Base-by-base conservation (phyloP, 345 rosid genomes). In the Mercurialis annua region DNA sequence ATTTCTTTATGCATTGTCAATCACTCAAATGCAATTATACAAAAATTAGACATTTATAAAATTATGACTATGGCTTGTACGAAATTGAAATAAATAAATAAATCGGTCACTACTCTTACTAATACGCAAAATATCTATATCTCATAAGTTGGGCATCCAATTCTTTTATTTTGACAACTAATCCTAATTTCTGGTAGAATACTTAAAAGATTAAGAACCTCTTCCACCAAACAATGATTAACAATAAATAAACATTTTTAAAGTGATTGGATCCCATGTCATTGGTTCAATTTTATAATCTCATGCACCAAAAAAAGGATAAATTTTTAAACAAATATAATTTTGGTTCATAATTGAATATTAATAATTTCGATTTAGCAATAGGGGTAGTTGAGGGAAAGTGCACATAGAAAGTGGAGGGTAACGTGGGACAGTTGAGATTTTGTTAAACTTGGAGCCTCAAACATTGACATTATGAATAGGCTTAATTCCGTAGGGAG, bases 401-500 rank as follows among this genome's bases (percentile, higher is more conserved):
- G 33, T 15, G 24, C 38, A 64, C 42, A 1, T 2, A 14, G 55
- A 18, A 54, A 31, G 53, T 62, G 62, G 65, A 62, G 16, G 81
- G 47, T 59, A 76, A 64, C 73, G 78, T 80, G 81, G 85, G 87
- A 74, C 79, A 73, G 87, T 79, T 81, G 81, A 69, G 77, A 68
- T 79, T 67, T 80, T 60, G 81, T 80, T 76, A 69, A 77, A 57
- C 44, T n/a, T 11, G 74, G 82, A 77, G 83, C 86, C 87, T 74
- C 76, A 82, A 82, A 82, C 73, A 73, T 84, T 81, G 86, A 82
- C 84, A 76, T 75, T n/a, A 74, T 51, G 57, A 43, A 75, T 81
- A 68, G 70, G 64, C 70, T 20, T 20, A 62, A 66, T 83, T 75
- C 82, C 89, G 87, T 83, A 77, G 42, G 73, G 78, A 71, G 72